Percentiles rank a stretch among this genome's conserved stretches.
Conservation (phyloP, 2,329 filamentous ascomycete genomes). For the Penicillium oxalicum region DNA sequence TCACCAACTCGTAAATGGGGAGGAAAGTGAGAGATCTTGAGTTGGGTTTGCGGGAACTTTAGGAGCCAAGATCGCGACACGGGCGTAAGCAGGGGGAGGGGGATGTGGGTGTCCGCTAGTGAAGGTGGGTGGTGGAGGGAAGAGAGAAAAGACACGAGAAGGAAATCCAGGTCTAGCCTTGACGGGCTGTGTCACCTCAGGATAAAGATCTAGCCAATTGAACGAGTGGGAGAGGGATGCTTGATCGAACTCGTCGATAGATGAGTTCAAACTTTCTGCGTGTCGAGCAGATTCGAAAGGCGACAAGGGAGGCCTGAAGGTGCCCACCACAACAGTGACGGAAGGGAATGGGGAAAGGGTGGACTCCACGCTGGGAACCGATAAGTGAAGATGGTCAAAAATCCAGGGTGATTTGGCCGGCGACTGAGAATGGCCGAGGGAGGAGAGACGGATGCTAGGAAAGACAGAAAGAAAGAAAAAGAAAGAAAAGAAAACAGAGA, state of each 20-base stretch:
- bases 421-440: neutral
- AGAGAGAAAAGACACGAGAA: too few species aligned
- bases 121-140: too few species aligned
- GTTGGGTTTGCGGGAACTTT: constrained; percentile 6
- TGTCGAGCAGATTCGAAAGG: too few species aligned
- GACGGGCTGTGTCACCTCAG: constrained; percentile 3
- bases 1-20: constrained; percentile 1
- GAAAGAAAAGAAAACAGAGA: too few species aligned
- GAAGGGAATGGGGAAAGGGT: constrained; percentile 4
- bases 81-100: constrained; percentile 11
- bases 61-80: constrained; percentile 13
- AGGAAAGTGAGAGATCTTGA: constrained; percentile 2
- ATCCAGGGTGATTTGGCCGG: constrained; percentile 25
- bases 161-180: constrained; percentile 9
- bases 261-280: too few species aligned
- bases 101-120: too few species aligned
- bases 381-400: constrained; percentile 1
- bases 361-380: too few species aligned
- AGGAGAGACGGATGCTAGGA: too few species aligned
- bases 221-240: too few species aligned
- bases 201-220: too few species aligned
- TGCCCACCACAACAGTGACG: constrained; percentile 15
- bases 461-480: too few species aligned
- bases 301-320: constrained; percentile 13
- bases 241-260: too few species aligned